A percentile compares a stretch with the other conserved stretches of the same genome.
These are phyloP conservation scores for Fusarium fujikuroi DNA, from an alignment of 2,329 filamentous ascomycete species.

Conservation along the genomic window DNA sequence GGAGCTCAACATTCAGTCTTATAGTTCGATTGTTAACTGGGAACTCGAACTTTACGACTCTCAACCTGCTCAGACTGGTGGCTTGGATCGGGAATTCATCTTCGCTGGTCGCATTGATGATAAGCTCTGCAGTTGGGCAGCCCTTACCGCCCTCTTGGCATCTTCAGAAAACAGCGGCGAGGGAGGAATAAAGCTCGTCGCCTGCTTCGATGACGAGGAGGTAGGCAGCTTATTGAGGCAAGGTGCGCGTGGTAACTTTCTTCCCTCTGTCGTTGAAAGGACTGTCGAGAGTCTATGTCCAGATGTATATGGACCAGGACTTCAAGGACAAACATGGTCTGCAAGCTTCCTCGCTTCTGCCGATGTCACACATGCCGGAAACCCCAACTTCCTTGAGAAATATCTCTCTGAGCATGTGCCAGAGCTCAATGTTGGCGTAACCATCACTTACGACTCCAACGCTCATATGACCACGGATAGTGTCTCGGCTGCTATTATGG, in stretches of 20 bases:
- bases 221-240: conserved; percentile 92
- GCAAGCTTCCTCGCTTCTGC: conserved; percentile 81
- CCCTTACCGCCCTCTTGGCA: conserved; percentile 83
- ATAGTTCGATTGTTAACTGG: conserved; percentile 88
- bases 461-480: conserved; percentile 97
- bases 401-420: conserved; percentile 91
- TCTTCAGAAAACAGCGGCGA: conserved; percentile 66
- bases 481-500: conserved; percentile 83
- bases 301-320: conserved; percentile 62
- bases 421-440: conserved; percentile 86
- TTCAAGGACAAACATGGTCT: conserved; percentile 80
- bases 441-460: conserved; percentile 83
- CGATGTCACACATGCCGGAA: conserved; percentile 93
- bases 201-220: conserved; percentile 97
- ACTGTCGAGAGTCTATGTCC: conserved; percentile 76
- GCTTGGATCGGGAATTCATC: conserved; percentile 92
- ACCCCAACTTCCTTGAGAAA: conserved; percentile 88
- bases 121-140: conserved; percentile 95
- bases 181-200: conserved; percentile 86
- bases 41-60: conserved; percentile 95
- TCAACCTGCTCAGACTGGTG: conserved; percentile 84
- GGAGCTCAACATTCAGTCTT: conserved; percentile 77
- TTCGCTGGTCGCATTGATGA: conserved; percentile 96
- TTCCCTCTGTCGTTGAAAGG: conserved; percentile 83
- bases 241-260: conserved; percentile 89